Base-by-base conservation (phyloP, 192 early-diverging fungal genomes). In the Geosiphon pyriformis region DNA sequence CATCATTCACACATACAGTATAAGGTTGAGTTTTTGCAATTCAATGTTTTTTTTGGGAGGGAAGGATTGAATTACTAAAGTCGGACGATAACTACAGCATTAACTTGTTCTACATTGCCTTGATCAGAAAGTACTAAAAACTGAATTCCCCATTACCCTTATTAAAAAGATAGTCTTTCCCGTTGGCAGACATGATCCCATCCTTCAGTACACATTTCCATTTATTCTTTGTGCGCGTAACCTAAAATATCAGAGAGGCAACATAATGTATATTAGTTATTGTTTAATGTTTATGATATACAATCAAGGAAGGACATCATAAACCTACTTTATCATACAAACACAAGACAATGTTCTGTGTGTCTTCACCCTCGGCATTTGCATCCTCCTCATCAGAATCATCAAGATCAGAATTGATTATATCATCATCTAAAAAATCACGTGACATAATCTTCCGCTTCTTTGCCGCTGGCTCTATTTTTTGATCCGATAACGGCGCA, bases 191-290 rank as follows among this genome's bases (percentile, higher is more conserved):
- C 81, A 96, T 89, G 70, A 99, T 95, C 17, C 96, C 96, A 70
- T 99, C 96, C 76, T 92, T 92, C 52, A 99, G 80, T 4, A 92
- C 84, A 71, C 93, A 96, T 84, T 96, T 96, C 96, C 96, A 99
- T 79, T 95, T 96, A 82, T 95, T 99, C 78, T 96, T 99, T 60
- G 92, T 94, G 48, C 95, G 83, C 15, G 87, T 90, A 30, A 98
- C 89, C 71, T 82, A 63, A 25, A 72, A 65, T 25, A 72, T 69
- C 23, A 74, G 62, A 48, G 63, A 74, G 8, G 72, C 26, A 47
- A 72, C 67, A 59, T 17, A 46, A 46, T 10, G 6, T 10, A 46
- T 46, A 46, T n/a, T n/a, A n/a, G n/a, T n/a, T n/a, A n/a, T n/a
- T n/a, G n/a, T n/a, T n/a, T n/a, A n/a, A n/a, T n/a, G n/a, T n/a